Evolutionary conservation across 805 yeast species (phyloP), one percentile per base, ranked within the genome.

Genomic region (Ogataea sp.): DNA sequence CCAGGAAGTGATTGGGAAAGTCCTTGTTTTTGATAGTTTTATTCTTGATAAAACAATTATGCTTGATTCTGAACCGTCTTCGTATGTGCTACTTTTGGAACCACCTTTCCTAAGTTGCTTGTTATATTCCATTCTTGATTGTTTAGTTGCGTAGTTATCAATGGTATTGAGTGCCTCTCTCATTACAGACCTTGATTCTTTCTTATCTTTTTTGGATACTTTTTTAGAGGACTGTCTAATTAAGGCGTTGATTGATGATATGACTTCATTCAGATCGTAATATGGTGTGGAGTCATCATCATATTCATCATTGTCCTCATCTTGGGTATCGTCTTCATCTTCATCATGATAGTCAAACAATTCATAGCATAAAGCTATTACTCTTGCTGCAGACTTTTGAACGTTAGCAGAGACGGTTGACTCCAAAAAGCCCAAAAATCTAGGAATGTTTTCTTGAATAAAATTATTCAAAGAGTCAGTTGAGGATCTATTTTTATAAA

Each of bases 191-290:
- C 75, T 74, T 20, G 75, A 64, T 29, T 72, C 77, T 43, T 70
- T 71, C 53, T 76, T 80, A 44, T 78, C 84, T 50, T 73, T 76
- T 47, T 81, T 81, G 21, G 80, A 71, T 3, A 78, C 52, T 38
- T 68, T 73, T 42, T 78, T 78, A 5, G 79, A 64, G 0, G 83
- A 73, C 18, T 73, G 68, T 32, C 67, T 70, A 1, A 73, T 59
- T 32, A 79, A 59, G 27, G 66, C 58, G 20, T 63, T 61, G 24
- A 75, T 53, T 3, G 62, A 62, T 17, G 56, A 50, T 24, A 62
- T 53, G 9, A 78, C 49, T 20, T 70, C 71, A 36, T 69, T 77
- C 25, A 67, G 70, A 44, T 78, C 80, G 39, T 65, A 61, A 52
- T 73, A 76, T 2, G 83, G 83, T 1, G 67, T 56, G 16, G 6